These are phyloP conservation scores for Crotalaria pallida DNA, from an alignment of 306 rosid species.

Conservation along the genomic window DNA sequence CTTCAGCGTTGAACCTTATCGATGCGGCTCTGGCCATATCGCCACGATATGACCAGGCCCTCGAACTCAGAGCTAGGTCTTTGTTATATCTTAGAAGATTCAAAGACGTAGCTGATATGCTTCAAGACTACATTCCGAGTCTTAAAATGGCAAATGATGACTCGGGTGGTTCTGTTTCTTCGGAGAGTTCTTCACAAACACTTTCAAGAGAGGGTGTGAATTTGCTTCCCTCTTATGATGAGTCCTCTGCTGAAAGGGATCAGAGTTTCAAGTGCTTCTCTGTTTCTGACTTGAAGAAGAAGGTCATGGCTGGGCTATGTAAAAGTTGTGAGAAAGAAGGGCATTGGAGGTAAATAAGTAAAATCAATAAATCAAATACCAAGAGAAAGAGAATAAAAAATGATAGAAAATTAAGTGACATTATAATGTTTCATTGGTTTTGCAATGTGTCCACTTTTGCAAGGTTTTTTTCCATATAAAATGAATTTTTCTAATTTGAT, in stretches of 20 bases:
- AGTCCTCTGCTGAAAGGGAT: conserved; percentile 30
- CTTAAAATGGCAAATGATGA: conserved; percentile 58
- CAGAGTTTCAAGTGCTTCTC: conserved; percentile 92
- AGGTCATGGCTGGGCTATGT: conserved; percentile 79
- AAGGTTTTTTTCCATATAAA: background rate
- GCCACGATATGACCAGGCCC: conserved; percentile 65
- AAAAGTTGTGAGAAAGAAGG: conserved; percentile 74
- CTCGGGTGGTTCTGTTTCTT: conserved; percentile 39
- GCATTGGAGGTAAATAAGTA: conserved; percentile 88
- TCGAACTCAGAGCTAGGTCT: conserved; percentile 76
- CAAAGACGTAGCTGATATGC: conserved; percentile 91
- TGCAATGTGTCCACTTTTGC: conserved; percentile 1
- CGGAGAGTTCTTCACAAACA: conserved; percentile 51
- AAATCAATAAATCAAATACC: too few species aligned
- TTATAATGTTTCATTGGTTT: conserved; percentile 31
- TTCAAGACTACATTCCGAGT: conserved; percentile 90
- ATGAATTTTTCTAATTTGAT: too few species aligned
- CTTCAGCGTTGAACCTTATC: conserved; percentile 55
- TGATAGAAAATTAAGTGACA: background rate
- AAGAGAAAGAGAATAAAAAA: background rate
- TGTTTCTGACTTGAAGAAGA: conserved; percentile 85
- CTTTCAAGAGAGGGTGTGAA: conserved; percentile 64
- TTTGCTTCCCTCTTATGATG: conserved; percentile 61
- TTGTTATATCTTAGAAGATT: conserved; percentile 64
- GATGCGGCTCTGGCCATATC: conserved; percentile 79